Conservation (phyloP, 2,329 filamentous ascomycete species). For the Colletotrichum sp. region DNA sequence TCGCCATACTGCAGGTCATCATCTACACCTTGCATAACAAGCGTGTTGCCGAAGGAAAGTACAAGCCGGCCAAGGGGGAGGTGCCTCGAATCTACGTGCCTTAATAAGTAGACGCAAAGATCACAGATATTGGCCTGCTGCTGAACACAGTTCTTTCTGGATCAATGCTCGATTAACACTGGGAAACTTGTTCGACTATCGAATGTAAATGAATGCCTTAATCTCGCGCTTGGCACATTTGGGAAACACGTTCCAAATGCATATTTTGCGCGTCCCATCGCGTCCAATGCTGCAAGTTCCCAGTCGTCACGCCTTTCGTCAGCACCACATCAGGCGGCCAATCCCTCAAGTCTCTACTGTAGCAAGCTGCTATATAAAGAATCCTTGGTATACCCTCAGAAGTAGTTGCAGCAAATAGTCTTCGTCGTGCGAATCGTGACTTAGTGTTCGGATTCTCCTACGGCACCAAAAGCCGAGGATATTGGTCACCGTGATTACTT, state of each 20-base stretch:
- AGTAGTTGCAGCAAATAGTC: too few species aligned
- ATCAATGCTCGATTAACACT: fast-evolving
- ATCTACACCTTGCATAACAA: constrained; percentile 44
- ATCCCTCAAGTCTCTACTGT: neutral
- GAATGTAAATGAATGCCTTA: too few species aligned
- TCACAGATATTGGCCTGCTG: neutral
- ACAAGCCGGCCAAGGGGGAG: constrained; percentile 15
- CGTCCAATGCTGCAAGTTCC: neutral
- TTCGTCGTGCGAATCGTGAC: too few species aligned
- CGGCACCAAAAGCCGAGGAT: too few species aligned
- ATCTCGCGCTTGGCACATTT: too few species aligned
- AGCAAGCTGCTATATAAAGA: too few species aligned
- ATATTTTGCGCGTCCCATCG: too few species aligned
- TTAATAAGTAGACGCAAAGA: neutral
- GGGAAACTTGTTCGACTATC: too few species aligned
- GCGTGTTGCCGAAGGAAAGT: constrained; percentile 26
- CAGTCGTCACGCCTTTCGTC: neutral
- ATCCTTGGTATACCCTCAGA: too few species aligned
- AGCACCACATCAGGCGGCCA: neutral
- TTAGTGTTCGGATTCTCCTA: too few species aligned
- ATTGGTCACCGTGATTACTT: too few species aligned
- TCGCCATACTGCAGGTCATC: constrained; percentile 41
- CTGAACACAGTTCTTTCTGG: neutral
- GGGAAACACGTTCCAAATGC: too few species aligned
- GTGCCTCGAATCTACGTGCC: constrained; percentile 20